Conservation (phyloP, 2,329 filamentous ascomycete genomes). For the Tolypocladium amazonense region DNA sequence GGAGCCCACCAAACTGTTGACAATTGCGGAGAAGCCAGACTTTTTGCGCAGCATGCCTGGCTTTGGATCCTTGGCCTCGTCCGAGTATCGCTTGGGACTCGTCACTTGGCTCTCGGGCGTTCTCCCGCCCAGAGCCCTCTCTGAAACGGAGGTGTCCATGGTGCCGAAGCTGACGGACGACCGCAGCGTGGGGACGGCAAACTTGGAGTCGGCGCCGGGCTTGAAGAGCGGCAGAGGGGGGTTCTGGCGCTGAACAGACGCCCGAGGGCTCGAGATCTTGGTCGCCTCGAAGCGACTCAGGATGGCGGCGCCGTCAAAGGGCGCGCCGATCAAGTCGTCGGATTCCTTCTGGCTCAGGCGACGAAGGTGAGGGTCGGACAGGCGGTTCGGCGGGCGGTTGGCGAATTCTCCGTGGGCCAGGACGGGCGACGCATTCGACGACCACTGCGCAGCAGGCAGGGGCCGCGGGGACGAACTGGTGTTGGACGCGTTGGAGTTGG, state of each 20-base stretch:
- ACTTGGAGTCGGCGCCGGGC: constrained; percentile 42
- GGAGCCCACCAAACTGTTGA: constrained; percentile 74
- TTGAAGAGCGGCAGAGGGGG: constrained; percentile 28
- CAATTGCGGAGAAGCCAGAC: constrained; percentile 77
- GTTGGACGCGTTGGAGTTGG: constrained; percentile 40
- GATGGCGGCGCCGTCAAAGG: constrained; percentile 54
- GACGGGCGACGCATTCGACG: constrained; percentile 36
- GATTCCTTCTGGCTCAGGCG: constrained; percentile 22
- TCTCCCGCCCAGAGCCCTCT: constrained; percentile 22
- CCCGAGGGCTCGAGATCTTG: constrained; percentile 24
- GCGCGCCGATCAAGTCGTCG: constrained; percentile 53
- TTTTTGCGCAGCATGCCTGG: constrained; percentile 63
- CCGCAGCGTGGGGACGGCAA: constrained; percentile 44
- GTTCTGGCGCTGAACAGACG: constrained; percentile 18
- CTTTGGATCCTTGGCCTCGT: constrained; percentile 59
- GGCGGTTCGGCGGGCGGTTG: constrained; percentile 9
- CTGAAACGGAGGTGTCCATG: constrained; percentile 27
- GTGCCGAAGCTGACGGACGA: constrained; percentile 47
- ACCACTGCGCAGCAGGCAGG: constrained; percentile 26
- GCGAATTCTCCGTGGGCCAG: constrained; percentile 32
- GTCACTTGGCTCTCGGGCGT: constrained; percentile 30
- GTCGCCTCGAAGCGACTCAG: constrained; percentile 48
- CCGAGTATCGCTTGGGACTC: constrained; percentile 64
- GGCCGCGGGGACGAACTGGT: constrained; percentile 38
- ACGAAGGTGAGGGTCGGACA: constrained; percentile 8